Base-by-base conservation (phyloP, 768 basidiomycete species). In the Albatrellus ellisii region DNA sequence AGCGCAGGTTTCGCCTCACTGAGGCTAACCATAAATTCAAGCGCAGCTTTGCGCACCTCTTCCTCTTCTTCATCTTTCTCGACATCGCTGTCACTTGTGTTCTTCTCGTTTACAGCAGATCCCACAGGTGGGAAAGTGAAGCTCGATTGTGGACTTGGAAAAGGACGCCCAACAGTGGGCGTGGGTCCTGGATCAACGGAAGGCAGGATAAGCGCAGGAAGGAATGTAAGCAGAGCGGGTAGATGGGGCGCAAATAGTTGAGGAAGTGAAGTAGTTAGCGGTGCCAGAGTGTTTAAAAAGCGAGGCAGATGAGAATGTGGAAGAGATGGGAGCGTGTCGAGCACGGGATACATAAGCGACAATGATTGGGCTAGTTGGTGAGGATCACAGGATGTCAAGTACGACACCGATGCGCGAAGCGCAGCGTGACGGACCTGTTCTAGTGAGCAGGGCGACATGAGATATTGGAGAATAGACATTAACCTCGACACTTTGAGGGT, bases 11-110 rank as follows among this genome's bases (percentile, higher is more conserved):
- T 67, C 2, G 83, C 73, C 58, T 92, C 88, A 22, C 72, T 75
- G n/a, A 94, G 59, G 10, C 73, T 75, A 41, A 91, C 67, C 74
- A 92, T 79, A 40, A 92, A 75, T 58, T 92, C 89, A 8, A 90
- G 61, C 7, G 85, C 82, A 0, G 77, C 73, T 40, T 77, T 72
- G 8, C 86, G 66, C 24, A 86, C 67, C 15, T 79, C 77, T 29
- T 77, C 71, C 41, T 73, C 69, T 44, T 82, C 79, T 37, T 89
- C 82, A 14, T 72, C 68, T 20, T 69, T 71, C 14, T 68, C 65
- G 4, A 56, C 53, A 31, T 69, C 67, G 2, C 62, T 54, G 3
- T 60, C 60, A 1, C 55, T 54, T 3, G 58, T 59, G 22, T 53
- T 55, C 11, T 18, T 54, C 18, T 58, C 63, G 2, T 55, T 51